Evolutionary conservation across 805 yeast genomes (phyloP).

Genomic region (Candida koratica): DNA sequence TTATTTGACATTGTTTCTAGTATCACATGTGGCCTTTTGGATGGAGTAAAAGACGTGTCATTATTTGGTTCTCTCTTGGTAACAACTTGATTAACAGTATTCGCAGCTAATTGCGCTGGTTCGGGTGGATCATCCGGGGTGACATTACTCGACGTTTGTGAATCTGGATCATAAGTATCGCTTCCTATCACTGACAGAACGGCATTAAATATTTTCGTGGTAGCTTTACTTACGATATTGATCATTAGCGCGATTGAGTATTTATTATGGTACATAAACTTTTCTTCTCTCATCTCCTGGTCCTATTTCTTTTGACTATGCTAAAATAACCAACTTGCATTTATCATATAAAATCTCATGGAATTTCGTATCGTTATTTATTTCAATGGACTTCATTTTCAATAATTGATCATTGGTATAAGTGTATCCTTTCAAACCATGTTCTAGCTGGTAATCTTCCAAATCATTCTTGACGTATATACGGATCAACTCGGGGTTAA

Average conservation of each 20-base stretch:
- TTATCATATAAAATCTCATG: conserved; percentile 39
- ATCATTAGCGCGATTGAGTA: too few relatives aligned
- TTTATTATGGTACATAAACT: conserved; percentile 1
- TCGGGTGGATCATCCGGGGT: too few relatives aligned
- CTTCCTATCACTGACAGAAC: neutral
- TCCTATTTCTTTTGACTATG: conserved; percentile 1
- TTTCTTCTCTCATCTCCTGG: neutral
- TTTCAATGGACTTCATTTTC: conserved; percentile 31
- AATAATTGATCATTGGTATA: conserved; percentile 25
- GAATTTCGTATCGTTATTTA: conserved; percentile 38
- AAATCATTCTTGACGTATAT: conserved; percentile 40
- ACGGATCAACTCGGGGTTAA: conserved; percentile 22
- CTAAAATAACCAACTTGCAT: conserved; percentile 38
- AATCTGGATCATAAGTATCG: neutral
- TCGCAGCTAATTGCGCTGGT: too few relatives aligned
- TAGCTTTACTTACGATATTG: conserved; percentile 1
- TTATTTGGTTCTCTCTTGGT: too few relatives aligned
- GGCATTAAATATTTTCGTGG: neutral
- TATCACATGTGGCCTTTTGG: too few relatives aligned
- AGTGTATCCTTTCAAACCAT: conserved; percentile 25
- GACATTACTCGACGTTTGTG: too few relatives aligned
- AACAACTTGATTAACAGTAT: too few relatives aligned
- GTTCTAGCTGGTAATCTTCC: conserved; percentile 36
- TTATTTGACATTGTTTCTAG: too few relatives aligned
- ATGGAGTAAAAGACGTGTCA: too few relatives aligned